phyloP scores from a whole-genome alignment of 306 rosid genomes.

The Malus orientalis region DNA sequence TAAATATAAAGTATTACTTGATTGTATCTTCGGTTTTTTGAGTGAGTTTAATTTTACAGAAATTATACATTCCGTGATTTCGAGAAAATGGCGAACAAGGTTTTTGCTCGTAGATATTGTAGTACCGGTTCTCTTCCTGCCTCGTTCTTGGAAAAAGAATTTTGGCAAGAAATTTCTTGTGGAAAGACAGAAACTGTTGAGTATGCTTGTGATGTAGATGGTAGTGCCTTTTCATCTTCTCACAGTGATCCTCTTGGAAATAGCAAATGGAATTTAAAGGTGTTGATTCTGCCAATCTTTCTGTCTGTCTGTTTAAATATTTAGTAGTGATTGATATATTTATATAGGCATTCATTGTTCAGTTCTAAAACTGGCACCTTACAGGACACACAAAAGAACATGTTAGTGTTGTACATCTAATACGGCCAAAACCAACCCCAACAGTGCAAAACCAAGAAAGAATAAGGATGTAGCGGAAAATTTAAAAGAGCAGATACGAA shows the following conservation, averaged over 20 bases:
- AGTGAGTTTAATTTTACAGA: conserved; percentile 43
- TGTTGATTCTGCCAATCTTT: conserved; percentile 31
- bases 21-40: conserved; percentile 18
- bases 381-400: background rate
- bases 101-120: conserved; percentile 73
- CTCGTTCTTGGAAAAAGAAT: conserved; percentile 76
- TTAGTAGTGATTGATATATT: background rate
- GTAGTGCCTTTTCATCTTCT: conserved; percentile 94
- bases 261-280: conserved; percentile 98
- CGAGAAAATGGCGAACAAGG: conserved; percentile 97
- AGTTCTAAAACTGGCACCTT: background rate
- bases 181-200: conserved; percentile 91
- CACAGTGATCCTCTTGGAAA: conserved; percentile 74
- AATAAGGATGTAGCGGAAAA: background rate
- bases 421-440: background rate
- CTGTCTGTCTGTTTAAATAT: background rate
- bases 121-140: conserved; percentile 81
- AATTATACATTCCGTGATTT: conserved; percentile 79
- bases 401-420: background rate
- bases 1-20: background rate
- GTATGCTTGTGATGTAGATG: conserved; percentile 98
- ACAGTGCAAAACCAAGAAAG: background rate
- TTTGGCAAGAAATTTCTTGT: conserved; percentile 89
- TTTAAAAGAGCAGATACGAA: background rate
- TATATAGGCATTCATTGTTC: background rate